phyloP scores from a whole-genome alignment of 2,329 filamentous ascomycete genomes.

The Drechslerella stenobrocha region DNA sequence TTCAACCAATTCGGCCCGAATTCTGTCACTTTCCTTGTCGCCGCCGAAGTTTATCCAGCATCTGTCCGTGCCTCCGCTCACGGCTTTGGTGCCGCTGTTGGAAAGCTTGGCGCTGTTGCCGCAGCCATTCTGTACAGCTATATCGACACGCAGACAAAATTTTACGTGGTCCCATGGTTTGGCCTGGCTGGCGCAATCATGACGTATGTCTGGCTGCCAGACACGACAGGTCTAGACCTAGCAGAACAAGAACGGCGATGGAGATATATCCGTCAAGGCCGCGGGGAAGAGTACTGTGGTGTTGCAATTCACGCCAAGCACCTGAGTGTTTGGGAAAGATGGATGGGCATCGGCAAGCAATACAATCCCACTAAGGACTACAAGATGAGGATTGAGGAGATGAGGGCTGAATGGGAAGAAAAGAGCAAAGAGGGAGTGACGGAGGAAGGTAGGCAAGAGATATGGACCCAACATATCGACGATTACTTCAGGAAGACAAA shows the following conservation, averaged over 20 bases:
- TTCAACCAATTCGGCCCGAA: slow-evolving; percentile 99
- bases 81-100: slow-evolving; percentile 87
- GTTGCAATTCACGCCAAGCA: slow-evolving; percentile 89
- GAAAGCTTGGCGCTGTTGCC: slow-evolving; percentile 83
- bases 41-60: slow-evolving; percentile 94
- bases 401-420: slow-evolving; percentile 65
- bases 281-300: slow-evolving; percentile 82
- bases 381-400: slow-evolving; percentile 80
- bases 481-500: slow-evolving; percentile 31
- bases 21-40: slow-evolving; percentile 92
- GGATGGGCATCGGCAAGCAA: slow-evolving; percentile 74
- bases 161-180: slow-evolving; percentile 94
- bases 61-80: slow-evolving; percentile 90
- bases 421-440: slow-evolving; percentile 16
- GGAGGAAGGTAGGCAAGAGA: slow-evolving; percentile 14
- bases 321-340: slow-evolving; percentile 82
- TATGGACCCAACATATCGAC: slow-evolving; percentile 40
- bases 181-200: slow-evolving; percentile 82
- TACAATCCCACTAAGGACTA: slow-evolving; percentile 84
- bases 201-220: slow-evolving; percentile 85
- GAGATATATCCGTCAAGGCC: slow-evolving; percentile 78
- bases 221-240: slow-evolving; percentile 92
- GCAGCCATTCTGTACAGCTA: slow-evolving; percentile 94
- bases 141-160: slow-evolving; percentile 80
- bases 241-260: slow-evolving; percentile 97